These are phyloP conservation scores for Colletotrichum sp. DNA, from an alignment of 2,329 filamentous ascomycete genomes.

Conservation along the genomic window DNA sequence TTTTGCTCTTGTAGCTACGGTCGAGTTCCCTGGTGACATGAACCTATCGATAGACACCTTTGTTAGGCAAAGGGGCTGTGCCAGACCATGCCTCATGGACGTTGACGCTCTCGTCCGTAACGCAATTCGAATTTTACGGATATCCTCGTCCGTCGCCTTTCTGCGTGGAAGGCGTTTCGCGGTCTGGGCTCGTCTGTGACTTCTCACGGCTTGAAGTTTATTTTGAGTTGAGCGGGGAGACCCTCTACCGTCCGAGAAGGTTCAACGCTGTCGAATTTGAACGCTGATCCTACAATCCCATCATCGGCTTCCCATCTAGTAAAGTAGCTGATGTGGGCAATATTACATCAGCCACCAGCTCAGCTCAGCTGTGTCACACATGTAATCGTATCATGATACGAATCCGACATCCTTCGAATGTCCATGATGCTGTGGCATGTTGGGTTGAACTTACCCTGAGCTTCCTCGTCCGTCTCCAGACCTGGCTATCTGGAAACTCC, in stretches of 20 bases:
- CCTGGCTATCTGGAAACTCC: background rate
- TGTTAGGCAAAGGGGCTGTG: background rate
- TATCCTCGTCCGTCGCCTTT: background rate
- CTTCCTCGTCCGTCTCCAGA: background rate
- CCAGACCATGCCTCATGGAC: background rate
- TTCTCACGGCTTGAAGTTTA: background rate
- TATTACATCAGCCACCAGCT: background rate
- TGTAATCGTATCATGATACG: background rate
- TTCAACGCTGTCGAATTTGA: background rate
- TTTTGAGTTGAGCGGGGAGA: background rate
- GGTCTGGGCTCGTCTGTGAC: background rate
- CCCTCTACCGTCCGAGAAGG: background rate
- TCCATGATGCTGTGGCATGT: background rate
- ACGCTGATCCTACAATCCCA: background rate
- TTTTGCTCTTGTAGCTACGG: background rate
- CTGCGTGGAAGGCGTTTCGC: background rate
- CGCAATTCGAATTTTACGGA: background rate
- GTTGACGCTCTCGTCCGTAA: background rate
- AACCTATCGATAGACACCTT: background rate
- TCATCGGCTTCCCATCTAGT: background rate
- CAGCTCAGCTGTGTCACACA: background rate
- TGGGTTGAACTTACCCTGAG: background rate
- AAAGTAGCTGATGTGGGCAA: background rate
- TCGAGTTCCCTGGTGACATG: background rate
- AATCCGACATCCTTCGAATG: background rate